Evolutionary conservation across 192 early-diverging fungal species (phyloP), one percentile per base, ranked within the genome.

Genomic region (Rhizoclosmatium sp.): DNA sequence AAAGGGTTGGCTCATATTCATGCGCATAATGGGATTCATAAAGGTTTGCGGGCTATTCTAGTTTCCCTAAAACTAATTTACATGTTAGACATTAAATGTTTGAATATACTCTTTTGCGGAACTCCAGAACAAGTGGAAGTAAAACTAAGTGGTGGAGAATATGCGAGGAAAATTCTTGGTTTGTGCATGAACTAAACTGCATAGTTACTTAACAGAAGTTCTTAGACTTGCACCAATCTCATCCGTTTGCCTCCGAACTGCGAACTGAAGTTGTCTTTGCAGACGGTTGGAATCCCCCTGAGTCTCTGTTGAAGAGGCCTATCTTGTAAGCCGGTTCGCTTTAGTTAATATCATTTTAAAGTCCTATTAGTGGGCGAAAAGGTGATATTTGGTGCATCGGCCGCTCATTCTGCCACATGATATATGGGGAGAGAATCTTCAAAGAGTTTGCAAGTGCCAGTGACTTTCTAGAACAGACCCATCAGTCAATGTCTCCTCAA

Each of bases 1-100:
- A 83, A 83, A 65, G 84, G 78, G n/a, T 39, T 85, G 21, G 79
- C 67, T 10, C 82, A 81, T 51, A 59, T 85, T 4, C 84, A 85
- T 69, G 76, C 81, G 3, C 61, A 79, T 40, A 85, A 85, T 64
- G 47, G 56, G 21, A 78, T 85, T 45, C 84, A 85, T 62, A 83
- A 83, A 75, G 83, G 83, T 84, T 46, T 1, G 71, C 10, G 21
- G 19, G 58, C 77, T n/a, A n/a, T 78, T 51, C 31, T 7, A 41
- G 14, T 58, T 44, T 69, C 64, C 23, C 23, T 31, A 59, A 14
- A 16, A 59, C 5, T 21, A 45, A 61, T 12, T n/a, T 59, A 47
- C 49, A 54, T 10, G n/a, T 72, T 45, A 83, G 78, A 84, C 56
- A 65, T 82, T 42, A 78, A 62, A 45, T 51, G 56, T 3, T 59